Evolutionary conservation across 164 flowering plant species (phyloP).

Genomic region (Sedum album): DNA sequence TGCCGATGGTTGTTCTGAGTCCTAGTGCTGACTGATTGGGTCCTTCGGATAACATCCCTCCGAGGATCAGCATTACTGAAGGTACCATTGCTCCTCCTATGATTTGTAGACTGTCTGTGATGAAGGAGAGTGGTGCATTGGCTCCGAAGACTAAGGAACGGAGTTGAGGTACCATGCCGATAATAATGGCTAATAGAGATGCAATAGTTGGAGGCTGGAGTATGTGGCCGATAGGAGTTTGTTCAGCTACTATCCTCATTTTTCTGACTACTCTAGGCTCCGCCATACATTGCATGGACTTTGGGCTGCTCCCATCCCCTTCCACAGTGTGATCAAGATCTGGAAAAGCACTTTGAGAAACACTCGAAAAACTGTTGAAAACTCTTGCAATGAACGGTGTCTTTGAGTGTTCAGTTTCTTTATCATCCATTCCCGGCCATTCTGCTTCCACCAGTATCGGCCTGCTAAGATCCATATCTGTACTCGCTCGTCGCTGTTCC

Average conservation of each 20-base stretch:
- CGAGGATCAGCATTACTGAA: constrained; percentile 42
- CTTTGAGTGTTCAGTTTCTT: constrained; percentile 70
- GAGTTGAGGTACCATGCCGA: constrained; percentile 62
- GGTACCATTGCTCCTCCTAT: constrained; percentile 42
- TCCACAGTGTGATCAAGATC: constrained; percentile 39
- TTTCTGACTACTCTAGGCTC: constrained; percentile 67
- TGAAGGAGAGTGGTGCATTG: constrained; percentile 66
- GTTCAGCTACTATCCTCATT: constrained; percentile 74
- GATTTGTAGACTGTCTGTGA: constrained; percentile 43
- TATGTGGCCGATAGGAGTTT: constrained; percentile 64
- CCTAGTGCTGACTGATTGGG: constrained; percentile 37
- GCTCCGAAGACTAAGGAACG: constrained; percentile 50
- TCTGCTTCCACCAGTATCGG: constrained; percentile 83
- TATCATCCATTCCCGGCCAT: constrained; percentile 91
- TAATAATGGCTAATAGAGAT: constrained; percentile 58
- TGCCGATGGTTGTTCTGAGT: constrained; percentile 30
- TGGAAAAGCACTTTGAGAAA: constrained; percentile 36
- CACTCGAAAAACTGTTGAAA: constrained; percentile 38
- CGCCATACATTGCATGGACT: constrained; percentile 60
- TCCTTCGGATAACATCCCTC: constrained; percentile 46
- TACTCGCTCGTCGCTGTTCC: constrained; percentile 19
- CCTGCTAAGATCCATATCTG: constrained; percentile 38
- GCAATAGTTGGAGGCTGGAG: constrained; percentile 92
- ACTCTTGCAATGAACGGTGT: constrained; percentile 67
- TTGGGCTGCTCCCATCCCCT: constrained; percentile 30